phyloP scores from a whole-genome alignment of 179 eudicot species.

The Carnegiea gigantea region DNA sequence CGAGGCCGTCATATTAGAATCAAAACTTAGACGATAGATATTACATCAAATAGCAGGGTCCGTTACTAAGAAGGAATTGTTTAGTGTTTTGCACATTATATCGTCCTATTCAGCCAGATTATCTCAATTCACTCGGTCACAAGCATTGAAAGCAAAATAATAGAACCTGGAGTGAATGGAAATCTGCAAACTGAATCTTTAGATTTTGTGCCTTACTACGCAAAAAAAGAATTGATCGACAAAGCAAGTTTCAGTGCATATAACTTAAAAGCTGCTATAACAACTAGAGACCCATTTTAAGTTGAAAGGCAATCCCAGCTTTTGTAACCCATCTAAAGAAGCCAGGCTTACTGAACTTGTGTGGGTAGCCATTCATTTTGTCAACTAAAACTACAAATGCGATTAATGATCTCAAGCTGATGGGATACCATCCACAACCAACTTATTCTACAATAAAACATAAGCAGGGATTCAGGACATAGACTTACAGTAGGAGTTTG shows the following conservation, averaged over 20 bases:
- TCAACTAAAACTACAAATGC: background rate
- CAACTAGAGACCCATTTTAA: background rate
- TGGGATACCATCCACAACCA: background rate
- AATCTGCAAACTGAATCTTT: background rate
- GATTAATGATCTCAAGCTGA: background rate
- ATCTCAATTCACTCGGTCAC: background rate
- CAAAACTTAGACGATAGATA: background rate
- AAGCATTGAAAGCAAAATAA: background rate
- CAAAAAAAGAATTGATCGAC: background rate
- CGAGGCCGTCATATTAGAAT: background rate
- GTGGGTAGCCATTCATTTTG: background rate
- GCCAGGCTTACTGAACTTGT: background rate
- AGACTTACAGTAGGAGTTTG: constrained; percentile 70
- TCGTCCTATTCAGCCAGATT: background rate
- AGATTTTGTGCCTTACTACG: background rate
- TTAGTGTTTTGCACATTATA: background rate
- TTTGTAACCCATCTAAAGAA: background rate
- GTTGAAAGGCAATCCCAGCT: background rate
- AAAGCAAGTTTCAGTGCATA: background rate
- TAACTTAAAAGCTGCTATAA: too few species aligned
- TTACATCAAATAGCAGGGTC: background rate
- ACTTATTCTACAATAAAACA: background rate
- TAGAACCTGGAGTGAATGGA: background rate
- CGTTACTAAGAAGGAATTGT: background rate
- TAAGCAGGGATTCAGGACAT: background rate